phyloP scores from a whole-genome alignment of 805 yeast species.

The Wickerhamiella dianesei region DNA sequence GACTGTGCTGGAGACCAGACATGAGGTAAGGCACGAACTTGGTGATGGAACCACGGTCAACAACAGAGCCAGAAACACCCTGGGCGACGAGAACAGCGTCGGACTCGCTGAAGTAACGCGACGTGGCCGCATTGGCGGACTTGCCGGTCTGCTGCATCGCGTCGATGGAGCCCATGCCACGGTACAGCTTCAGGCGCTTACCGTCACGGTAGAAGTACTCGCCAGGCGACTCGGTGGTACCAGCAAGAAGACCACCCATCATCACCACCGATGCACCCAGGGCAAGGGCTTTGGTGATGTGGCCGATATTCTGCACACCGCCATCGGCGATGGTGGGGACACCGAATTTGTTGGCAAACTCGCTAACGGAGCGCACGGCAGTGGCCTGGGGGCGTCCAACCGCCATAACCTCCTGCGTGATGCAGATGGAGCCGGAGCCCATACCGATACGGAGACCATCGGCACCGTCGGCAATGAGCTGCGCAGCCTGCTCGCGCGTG shows the following conservation, averaged over 20 bases:
- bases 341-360: slow-evolving; percentile 89
- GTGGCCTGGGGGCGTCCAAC: slow-evolving; percentile 99
- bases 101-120: slow-evolving; percentile 93
- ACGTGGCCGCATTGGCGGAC: slow-evolving; percentile 92
- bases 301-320: slow-evolving; percentile 98
- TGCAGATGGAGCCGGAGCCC: slow-evolving; percentile 99
- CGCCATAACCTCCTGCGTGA: slow-evolving; percentile 99
- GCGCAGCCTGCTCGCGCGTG: slow-evolving; percentile 97
- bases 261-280: slow-evolving; percentile 94
- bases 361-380: slow-evolving; percentile 87
- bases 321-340: slow-evolving; percentile 99
- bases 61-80: slow-evolving; percentile 95
- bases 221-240: slow-evolving; percentile 97
- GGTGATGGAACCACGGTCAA: slow-evolving; percentile 89
- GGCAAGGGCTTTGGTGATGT: slow-evolving; percentile 91
- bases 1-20: slow-evolving; percentile 95
- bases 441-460: slow-evolving; percentile 98
- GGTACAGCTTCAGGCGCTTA: slow-evolving; percentile 88
- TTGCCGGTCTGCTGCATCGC: slow-evolving; percentile 88
- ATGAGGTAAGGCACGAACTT: slow-evolving; percentile 89
- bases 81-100: slow-evolving; percentile 96
- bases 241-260: slow-evolving; percentile 99
- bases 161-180: slow-evolving; percentile 99
- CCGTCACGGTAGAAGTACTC: slow-evolving; percentile 97
- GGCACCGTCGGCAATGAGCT: slow-evolving; percentile 87